Evolutionary conservation across 345 rosid genomes (phyloP).

Genomic region (Salix exigua): DNA sequence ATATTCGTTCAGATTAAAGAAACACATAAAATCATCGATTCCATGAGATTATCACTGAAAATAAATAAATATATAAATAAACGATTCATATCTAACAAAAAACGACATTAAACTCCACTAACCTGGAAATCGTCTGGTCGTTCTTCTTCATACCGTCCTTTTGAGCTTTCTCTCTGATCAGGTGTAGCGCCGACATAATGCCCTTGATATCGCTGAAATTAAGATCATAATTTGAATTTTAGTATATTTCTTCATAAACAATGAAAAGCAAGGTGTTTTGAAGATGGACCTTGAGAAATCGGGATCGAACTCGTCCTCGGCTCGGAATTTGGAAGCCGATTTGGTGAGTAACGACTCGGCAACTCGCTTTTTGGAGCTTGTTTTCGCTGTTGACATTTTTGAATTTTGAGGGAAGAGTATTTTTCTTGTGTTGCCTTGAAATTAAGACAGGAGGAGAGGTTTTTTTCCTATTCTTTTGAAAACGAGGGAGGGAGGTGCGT

Average conservation of each 20-base stretch:
- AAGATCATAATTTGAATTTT: neutral
- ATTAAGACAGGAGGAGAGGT: neutral
- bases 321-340: slow-evolving; percentile 35
- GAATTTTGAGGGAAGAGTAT: no score
- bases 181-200: slow-evolving; percentile 74
- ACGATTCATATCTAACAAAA: neutral
- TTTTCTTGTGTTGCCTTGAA: neutral
- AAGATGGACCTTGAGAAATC: slow-evolving; percentile 52
- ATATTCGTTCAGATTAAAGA: no score
- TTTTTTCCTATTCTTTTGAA: neutral
- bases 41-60: neutral
- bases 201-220: slow-evolving; percentile 72
- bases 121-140: slow-evolving; percentile 87
- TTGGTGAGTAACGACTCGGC: slow-evolving; percentile 36
- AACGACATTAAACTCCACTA: neutral
- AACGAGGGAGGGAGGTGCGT: neutral
- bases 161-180: slow-evolving; percentile 67
- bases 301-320: slow-evolving; percentile 50
- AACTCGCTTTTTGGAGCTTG: slow-evolving; percentile 39
- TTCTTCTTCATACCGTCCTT: slow-evolving; percentile 79
- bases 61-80: neutral
- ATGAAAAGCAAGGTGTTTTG: neutral
- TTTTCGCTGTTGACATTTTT: slow-evolving; percentile 33
- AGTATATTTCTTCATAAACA: neutral
- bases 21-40: neutral